These are phyloP conservation scores for Moesziomyces antarcticus DNA, from an alignment of 1,284 basidiomycete species.

Conservation along the genomic window DNA sequence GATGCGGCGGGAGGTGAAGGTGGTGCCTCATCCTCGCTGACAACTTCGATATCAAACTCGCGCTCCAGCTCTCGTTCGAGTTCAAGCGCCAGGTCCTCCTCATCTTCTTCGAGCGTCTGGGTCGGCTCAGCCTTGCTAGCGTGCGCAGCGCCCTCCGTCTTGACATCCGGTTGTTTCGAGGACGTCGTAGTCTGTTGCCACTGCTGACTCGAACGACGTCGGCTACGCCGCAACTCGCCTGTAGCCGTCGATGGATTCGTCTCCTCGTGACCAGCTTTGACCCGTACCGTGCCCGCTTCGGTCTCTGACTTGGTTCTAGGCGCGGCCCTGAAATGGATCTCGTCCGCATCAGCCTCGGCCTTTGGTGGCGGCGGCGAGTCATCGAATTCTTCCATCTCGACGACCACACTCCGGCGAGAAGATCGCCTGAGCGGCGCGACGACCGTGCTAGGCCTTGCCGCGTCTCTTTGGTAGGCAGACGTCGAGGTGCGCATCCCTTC, in stretches of 20 bases:
- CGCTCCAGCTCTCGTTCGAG: constrained; percentile 43
- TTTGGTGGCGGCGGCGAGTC: constrained; percentile 3
- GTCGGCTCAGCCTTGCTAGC: background rate
- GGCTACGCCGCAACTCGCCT: constrained; percentile 21
- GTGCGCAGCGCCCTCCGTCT: background rate
- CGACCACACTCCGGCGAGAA: constrained; percentile 22
- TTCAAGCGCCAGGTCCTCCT: constrained; percentile 39
- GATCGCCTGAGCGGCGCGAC: constrained; percentile 16
- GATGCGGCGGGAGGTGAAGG: background rate
- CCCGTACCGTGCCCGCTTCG: too few relatives aligned
- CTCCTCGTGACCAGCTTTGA: background rate
- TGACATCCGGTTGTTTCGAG: background rate
- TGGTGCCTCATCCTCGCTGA: constrained; percentile 2
- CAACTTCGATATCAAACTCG: constrained; percentile 25
- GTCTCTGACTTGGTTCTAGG: background rate
- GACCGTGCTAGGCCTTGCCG: constrained; percentile 12
- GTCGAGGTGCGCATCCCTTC: background rate
- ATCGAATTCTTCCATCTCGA: constrained; percentile 42
- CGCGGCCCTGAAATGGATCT: too few relatives aligned
- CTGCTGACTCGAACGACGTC: constrained; percentile 29
- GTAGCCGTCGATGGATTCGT: background rate
- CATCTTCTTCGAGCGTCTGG: constrained; percentile 10
- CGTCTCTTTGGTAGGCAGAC: constrained; percentile 1
- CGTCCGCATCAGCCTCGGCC: background rate
- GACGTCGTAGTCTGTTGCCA: background rate